Conservation (phyloP, 331 rosid species). For the Rhamnella rubrinervis region DNA sequence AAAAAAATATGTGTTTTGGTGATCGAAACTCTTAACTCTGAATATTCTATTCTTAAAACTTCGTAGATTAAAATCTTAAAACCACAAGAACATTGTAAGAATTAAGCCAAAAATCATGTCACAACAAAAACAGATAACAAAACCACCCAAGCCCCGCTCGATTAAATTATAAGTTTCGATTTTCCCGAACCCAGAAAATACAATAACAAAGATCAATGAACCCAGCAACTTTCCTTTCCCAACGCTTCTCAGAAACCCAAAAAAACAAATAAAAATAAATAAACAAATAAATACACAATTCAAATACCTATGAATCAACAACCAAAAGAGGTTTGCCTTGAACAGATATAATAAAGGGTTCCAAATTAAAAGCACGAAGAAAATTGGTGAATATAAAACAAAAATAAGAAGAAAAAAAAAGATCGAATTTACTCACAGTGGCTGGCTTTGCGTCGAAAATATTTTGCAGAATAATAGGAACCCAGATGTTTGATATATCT, state of each 20-base stretch:
- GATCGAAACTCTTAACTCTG: neutral
- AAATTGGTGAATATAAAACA: neutral
- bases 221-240: neutral
- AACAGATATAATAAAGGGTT: neutral
- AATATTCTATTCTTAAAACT: neutral
- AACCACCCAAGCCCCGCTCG: too few species aligned
- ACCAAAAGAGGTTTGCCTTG: neutral
- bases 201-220: neutral
- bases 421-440: slow-evolving; percentile 19
- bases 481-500: too few species aligned
- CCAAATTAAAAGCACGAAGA: neutral
- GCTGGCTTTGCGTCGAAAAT: too few species aligned
- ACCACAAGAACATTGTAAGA: neutral
- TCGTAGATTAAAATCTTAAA: neutral
- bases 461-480: too few species aligned
- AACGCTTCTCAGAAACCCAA: slow-evolving; percentile 6
- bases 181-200: neutral
- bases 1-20: neutral
- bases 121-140: too few species aligned
- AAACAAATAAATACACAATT: neutral
- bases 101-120: too few species aligned
- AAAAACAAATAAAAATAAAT: neutral
- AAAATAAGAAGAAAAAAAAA: neutral
- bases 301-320: slow-evolving; percentile 3
- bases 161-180: too few species aligned